A percentile compares a stretch with the other conserved stretches of the same genome.
phyloP scores from a whole-genome alignment of 331 rosid genomes.

The Cucumis variabilis region DNA sequence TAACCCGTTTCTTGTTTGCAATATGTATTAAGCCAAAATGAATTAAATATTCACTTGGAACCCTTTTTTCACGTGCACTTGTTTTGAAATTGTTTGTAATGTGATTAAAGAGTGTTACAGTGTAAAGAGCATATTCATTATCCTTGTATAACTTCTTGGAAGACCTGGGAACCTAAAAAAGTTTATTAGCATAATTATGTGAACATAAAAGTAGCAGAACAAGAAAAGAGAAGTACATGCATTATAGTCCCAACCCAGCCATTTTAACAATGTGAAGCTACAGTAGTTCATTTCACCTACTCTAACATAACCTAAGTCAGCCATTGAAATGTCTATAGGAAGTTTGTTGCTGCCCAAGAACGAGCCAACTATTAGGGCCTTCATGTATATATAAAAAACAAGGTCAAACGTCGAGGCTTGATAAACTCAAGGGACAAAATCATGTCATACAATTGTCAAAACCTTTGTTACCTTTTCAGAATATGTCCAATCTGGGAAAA shows the following conservation, averaged over 20 bases:
- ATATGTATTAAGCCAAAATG: not conserved
- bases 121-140: conserved; percentile 93
- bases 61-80: conserved; percentile 88
- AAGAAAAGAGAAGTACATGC: conserved; percentile 21
- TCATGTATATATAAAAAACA: conserved; percentile 7
- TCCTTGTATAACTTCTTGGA: conserved; percentile 89
- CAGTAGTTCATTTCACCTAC: no score
- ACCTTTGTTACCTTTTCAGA: conserved; percentile 65
- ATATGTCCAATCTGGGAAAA: conserved; percentile 84
- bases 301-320: no score
- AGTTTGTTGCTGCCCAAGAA: conserved; percentile 65
- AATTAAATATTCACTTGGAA: conserved; percentile 72
- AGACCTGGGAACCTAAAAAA: conserved; percentile 93
- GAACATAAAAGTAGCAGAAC: conserved; percentile 37
- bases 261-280: no score
- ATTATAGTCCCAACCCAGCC: no score
- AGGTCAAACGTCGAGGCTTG: conserved; percentile 36
- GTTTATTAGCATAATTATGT: conserved; percentile 41
- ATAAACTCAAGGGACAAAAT: conserved; percentile 5
- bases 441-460: not conserved
- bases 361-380: conserved; percentile 72
- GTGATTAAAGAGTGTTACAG: conserved; percentile 82
- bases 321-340: no score
- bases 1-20: not conserved
- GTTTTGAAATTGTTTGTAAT: conserved; percentile 91